A percentile compares a stretch with the other conserved stretches of the same genome.
Evolutionary conservation across 2,329 filamentous ascomycete species (phyloP).

Genomic region (Clarireedia homoeocarpa): DNA sequence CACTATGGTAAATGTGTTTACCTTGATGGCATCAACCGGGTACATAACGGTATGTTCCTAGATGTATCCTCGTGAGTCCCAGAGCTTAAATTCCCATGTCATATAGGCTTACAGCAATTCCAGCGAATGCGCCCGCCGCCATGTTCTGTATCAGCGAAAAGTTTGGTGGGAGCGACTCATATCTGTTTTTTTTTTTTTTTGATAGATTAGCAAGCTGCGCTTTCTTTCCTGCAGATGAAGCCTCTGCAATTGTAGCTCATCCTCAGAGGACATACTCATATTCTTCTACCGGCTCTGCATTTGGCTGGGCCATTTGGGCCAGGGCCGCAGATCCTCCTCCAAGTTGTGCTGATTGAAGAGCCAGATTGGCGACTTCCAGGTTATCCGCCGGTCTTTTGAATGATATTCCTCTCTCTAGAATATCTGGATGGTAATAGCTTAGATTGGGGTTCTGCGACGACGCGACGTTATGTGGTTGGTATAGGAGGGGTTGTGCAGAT

Average conservation of each 20-base stretch:
- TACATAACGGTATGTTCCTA: constrained; percentile 99
- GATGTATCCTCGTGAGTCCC: constrained; percentile 12
- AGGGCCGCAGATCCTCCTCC: constrained; percentile 58
- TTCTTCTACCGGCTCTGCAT: constrained; percentile 54
- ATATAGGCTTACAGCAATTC: constrained; percentile 33
- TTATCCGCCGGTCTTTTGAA: constrained; percentile 1
- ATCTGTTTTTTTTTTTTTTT: too few species aligned
- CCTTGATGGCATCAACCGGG: constrained; percentile 95
- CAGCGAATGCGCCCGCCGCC: constrained; percentile 91
- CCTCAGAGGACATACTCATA: constrained; percentile 50
- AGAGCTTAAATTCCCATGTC: constrained; percentile 12
- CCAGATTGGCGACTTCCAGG: constrained; percentile 46
- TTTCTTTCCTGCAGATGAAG: neutral
- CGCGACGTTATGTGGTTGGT: neutral
- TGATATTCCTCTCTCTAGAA: neutral
- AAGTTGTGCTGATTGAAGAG: constrained; percentile 50
- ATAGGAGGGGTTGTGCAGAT: neutral
- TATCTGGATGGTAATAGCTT: neutral
- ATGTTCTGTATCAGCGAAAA: constrained; percentile 94
- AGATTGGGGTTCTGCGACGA: neutral
- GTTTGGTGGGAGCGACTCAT: constrained; percentile 90
- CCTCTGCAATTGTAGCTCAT: constrained; percentile 6
- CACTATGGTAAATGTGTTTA: constrained; percentile 31
- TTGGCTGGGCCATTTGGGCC: constrained; percentile 64
- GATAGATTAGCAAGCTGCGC: constrained; percentile 17